Evolutionary conservation across 176 grass and related monocot species (phyloP).

Genomic region (Ensete glaucum): DNA sequence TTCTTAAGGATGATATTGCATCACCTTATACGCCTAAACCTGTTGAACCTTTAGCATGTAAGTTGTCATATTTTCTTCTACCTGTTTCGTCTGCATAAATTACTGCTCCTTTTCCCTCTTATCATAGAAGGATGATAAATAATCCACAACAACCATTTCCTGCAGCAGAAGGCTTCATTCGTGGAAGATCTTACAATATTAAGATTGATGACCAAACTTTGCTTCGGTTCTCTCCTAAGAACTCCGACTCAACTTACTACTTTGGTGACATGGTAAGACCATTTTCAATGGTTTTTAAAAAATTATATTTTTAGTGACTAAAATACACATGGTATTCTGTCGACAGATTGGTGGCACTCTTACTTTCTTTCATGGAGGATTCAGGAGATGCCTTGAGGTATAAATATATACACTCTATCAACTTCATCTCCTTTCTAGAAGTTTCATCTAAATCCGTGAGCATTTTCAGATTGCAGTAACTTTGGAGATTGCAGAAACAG

Average conservation of each 20-base stretch:
- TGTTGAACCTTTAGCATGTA: constrained; percentile 75
- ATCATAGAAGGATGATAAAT: constrained; percentile 22
- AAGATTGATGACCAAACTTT: constrained; percentile 78
- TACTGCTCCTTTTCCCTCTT: constrained; percentile 13
- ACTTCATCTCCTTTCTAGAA: constrained; percentile 14
- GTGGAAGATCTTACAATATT: constrained; percentile 93
- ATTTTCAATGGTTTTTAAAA: background rate
- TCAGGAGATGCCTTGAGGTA: constrained; percentile 77
- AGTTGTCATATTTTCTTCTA: constrained; percentile 24
- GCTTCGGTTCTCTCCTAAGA: constrained; percentile 92
- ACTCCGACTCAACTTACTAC: constrained; percentile 93
- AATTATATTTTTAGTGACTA: constrained; percentile 5
- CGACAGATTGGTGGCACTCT: constrained; percentile 85
- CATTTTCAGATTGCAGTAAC: constrained; percentile 61
- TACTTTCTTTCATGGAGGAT: constrained; percentile 73
- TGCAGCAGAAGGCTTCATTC: constrained; percentile 86
- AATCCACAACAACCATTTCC: constrained; percentile 20
- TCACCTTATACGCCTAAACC: constrained; percentile 65
- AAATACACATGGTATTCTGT: constrained; percentile 15
- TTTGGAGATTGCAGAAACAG: constrained; percentile 89
- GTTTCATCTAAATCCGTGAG: background rate
- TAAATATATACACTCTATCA: constrained; percentile 13
- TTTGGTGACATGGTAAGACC: constrained; percentile 85
- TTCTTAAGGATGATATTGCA: constrained; percentile 56
- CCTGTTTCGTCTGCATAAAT: background rate